These are phyloP conservation scores for Phytophthora sp. DNA, from an alignment of 352 stramenopile genomes.

Conservation along the genomic window DNA sequence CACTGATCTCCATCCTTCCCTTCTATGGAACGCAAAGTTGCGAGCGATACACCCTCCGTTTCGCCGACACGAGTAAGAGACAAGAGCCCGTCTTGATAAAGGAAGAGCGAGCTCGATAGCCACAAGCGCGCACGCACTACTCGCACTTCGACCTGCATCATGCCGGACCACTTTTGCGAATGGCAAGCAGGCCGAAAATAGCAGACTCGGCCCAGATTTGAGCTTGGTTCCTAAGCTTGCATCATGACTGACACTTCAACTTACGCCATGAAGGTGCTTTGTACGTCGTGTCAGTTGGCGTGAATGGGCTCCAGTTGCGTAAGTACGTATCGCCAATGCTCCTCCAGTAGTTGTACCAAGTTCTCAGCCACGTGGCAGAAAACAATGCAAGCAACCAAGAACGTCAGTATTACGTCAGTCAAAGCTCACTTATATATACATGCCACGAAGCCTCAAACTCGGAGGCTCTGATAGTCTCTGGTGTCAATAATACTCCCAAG, in stretches of 20 bases:
- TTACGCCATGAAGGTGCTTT: no score
- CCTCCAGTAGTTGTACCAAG: no score
- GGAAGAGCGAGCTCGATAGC: slow-evolving; percentile 38
- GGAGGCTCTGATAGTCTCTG: slow-evolving; percentile 27
- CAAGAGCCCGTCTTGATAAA: slow-evolving; percentile 46
- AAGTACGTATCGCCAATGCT: no score
- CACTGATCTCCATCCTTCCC: slow-evolving; percentile 8
- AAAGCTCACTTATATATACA: slow-evolving; percentile 37
- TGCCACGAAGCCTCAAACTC: slow-evolving; percentile 18
- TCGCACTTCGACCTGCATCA: slow-evolving; percentile 44
- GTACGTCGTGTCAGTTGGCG: no score
- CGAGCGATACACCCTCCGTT: slow-evolving; percentile 36
- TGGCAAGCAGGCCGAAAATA: slow-evolving; percentile 14
- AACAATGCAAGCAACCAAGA: not conserved
- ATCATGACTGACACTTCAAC: slow-evolving; percentile 11
- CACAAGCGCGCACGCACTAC: slow-evolving; percentile 49
- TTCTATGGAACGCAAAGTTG: slow-evolving; percentile 32
- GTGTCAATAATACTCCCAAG: slow-evolving; percentile 41
- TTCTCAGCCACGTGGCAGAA: not conserved
- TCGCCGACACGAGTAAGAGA: slow-evolving; percentile 33
- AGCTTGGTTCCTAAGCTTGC: no score
- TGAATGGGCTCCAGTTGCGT: no score
- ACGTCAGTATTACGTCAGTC: no score
- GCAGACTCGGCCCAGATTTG: no score
- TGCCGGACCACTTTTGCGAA: not conserved